These are phyloP conservation scores for Pharus latifolius DNA, from an alignment of 176 grass and related monocot species.

Conservation along the genomic window DNA sequence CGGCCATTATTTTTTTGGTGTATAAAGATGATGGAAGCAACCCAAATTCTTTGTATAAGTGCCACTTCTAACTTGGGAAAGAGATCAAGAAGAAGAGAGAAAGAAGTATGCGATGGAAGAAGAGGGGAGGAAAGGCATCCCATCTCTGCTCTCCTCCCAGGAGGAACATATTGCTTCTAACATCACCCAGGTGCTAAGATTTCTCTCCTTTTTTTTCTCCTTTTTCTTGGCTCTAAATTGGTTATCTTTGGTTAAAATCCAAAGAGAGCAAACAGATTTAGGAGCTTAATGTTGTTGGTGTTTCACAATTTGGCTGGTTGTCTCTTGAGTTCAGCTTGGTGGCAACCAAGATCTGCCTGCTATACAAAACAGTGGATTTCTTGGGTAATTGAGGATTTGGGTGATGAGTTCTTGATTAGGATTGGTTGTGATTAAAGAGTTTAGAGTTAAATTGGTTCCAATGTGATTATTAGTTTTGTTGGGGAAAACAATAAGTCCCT, in stretches of 20 bases:
- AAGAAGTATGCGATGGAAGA: not conserved
- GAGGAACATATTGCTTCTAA: conserved; percentile 16
- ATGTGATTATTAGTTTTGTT: no score
- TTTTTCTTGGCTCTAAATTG: not conserved
- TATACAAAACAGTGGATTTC: no score
- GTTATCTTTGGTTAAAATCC: not conserved
- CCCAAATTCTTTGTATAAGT: not conserved
- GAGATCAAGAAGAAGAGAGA: not conserved
- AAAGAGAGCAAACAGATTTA: not conserved
- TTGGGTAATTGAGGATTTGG: not conserved
- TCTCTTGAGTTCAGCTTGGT: no score
- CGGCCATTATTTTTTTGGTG: no score
- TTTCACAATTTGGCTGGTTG: no score
- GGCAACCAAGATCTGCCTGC: no score
- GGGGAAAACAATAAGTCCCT: no score
- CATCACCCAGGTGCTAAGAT: conserved; percentile 9
- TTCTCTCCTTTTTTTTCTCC: not conserved
- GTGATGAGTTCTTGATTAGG: not conserved
- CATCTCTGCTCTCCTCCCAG: not conserved
- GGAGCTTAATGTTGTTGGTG: no score
- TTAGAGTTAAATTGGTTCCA: no score
- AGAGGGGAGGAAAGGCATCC: conserved; percentile 6
- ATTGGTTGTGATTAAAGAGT: no score
- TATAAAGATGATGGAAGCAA: not conserved
- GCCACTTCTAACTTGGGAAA: no score